These are phyloP conservation scores for Trebouxiophyceae sp. DNA, from an alignment of 163 green algal species.

Conservation along the genomic window DNA sequence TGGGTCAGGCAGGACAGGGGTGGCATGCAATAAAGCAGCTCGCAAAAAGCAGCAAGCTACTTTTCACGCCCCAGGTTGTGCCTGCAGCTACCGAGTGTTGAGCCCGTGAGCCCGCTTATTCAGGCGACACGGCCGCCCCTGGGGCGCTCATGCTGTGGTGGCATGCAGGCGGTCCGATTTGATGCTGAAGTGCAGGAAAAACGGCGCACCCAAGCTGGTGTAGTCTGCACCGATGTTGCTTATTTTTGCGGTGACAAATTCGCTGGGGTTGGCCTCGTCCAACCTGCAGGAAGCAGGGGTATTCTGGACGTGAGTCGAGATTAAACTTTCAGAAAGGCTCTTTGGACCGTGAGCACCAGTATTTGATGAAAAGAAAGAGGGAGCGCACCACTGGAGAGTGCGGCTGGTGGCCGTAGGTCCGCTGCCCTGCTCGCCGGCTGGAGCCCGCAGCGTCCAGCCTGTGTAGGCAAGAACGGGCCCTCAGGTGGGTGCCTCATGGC, in stretches of 20 bases:
- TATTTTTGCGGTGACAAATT: not conserved
- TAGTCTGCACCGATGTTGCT: slow-evolving; percentile 23
- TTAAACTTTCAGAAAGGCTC: too few relatives aligned
- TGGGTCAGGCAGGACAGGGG: too few relatives aligned
- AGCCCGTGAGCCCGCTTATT: too few relatives aligned
- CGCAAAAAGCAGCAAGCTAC: too few relatives aligned
- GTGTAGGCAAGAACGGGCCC: too few relatives aligned
- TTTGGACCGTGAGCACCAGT: not conserved
- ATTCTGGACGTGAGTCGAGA: not conserved
- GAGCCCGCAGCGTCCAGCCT: not conserved
- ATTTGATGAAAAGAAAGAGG: not conserved
- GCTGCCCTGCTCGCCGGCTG: not conserved
- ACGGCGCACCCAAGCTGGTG: slow-evolving; percentile 23
- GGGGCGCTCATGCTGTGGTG: too few relatives aligned
- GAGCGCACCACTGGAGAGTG: not conserved
- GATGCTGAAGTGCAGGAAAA: not conserved
- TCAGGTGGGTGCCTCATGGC: too few relatives aligned
- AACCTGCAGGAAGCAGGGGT: not conserved
- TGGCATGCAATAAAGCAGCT: too few relatives aligned
- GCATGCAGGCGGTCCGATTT: not conserved
- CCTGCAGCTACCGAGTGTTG: not conserved
- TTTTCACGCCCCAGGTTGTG: too few relatives aligned
- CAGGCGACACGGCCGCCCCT: too few relatives aligned
- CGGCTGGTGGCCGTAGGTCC: not conserved
- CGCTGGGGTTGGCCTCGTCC: not conserved